A percentile compares a stretch with the other conserved stretches of the same genome.
These are phyloP conservation scores for Fusarium denticulatum DNA, from an alignment of 2,329 filamentous ascomycete genomes.

Conservation along the genomic window DNA sequence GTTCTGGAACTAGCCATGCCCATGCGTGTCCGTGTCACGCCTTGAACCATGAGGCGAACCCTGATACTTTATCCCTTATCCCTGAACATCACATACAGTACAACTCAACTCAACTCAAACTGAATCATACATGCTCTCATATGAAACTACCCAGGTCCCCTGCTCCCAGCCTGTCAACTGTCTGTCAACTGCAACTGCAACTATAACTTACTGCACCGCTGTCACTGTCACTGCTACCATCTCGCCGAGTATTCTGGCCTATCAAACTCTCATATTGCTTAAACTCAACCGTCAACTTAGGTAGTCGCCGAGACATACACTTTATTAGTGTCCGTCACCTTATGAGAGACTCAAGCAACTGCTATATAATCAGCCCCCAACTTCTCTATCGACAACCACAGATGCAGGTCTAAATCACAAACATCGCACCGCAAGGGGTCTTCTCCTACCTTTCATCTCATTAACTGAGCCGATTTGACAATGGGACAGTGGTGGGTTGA, in stretches of 20 bases:
- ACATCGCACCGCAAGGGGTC: constrained; percentile 25
- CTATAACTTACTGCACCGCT: not conserved
- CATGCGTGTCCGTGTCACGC: constrained; percentile 26
- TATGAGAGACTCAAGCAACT: constrained; percentile 10
- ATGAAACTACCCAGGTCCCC: constrained; percentile 41
- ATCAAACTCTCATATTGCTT: constrained; percentile 7
- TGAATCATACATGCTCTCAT: constrained; percentile 25
- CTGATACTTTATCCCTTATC: constrained; percentile 30
- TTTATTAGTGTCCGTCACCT: not conserved
- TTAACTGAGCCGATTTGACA: constrained; percentile 25
- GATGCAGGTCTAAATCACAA: constrained; percentile 31
- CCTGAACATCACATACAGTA: constrained; percentile 20
- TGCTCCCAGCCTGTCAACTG: constrained; percentile 17
- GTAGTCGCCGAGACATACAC: constrained; percentile 1
- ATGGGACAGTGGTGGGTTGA: constrained; percentile 75
- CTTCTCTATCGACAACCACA: constrained; percentile 22
- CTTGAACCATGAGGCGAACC: constrained; percentile 39
- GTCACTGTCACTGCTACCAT: not conserved
- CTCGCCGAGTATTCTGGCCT: constrained; percentile 18
- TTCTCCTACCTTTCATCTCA: constrained; percentile 16
- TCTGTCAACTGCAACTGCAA: not conserved
- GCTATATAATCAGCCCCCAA: constrained; percentile 7
- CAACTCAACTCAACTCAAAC: not conserved
- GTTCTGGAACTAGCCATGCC: constrained; percentile 31
- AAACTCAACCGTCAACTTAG: not conserved